These are phyloP conservation scores for Hirschfeldia incana DNA, from an alignment of 345 rosid genomes.

Conservation along the genomic window DNA sequence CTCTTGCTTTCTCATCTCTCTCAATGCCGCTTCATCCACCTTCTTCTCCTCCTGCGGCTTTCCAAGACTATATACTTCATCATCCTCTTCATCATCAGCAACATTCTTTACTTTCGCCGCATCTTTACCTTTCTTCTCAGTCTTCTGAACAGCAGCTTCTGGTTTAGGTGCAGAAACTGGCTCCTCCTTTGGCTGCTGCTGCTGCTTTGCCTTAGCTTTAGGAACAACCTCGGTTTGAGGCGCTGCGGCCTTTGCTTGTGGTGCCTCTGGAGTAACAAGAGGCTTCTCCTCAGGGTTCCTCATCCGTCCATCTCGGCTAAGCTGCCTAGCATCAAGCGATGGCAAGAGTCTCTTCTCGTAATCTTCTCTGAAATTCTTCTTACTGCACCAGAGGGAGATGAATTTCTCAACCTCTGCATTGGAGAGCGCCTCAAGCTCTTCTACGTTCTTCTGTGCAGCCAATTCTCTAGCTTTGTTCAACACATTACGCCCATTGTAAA, in stretches of 20 bases:
- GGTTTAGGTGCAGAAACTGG: conserved; percentile 45
- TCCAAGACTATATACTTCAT: conserved; percentile 39
- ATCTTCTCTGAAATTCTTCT: conserved; percentile 71
- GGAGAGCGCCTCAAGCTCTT: conserved; percentile 53
- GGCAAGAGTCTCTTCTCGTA: conserved; percentile 65
- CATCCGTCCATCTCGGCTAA: conserved; percentile 77
- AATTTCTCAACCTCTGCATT: conserved; percentile 66
- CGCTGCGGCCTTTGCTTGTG: conserved; percentile 13
- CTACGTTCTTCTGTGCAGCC: conserved; percentile 52
- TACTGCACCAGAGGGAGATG: conserved; percentile 60
- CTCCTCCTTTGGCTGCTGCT: conserved; percentile 49
- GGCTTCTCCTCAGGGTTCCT: conserved; percentile 84
- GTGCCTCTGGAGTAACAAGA: conserved; percentile 43
- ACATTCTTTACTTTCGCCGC: not conserved
- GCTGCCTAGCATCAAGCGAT: conserved; percentile 63
- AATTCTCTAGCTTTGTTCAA: conserved; percentile 53
- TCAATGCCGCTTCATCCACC: conserved; percentile 60
- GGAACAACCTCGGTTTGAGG: conserved; percentile 41
- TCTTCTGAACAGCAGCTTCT: conserved; percentile 33
- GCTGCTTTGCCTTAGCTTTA: conserved; percentile 48
- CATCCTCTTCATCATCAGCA: conserved; percentile 28
- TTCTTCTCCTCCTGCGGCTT: conserved; percentile 40
- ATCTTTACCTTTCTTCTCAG: conserved; percentile 17
- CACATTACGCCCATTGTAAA: conserved; percentile 44
- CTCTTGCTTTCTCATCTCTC: conserved; percentile 80